These are phyloP conservation scores for Arthrobotrys iridis DNA, from an alignment of 2,329 filamentous ascomycete genomes.

Conservation along the genomic window DNA sequence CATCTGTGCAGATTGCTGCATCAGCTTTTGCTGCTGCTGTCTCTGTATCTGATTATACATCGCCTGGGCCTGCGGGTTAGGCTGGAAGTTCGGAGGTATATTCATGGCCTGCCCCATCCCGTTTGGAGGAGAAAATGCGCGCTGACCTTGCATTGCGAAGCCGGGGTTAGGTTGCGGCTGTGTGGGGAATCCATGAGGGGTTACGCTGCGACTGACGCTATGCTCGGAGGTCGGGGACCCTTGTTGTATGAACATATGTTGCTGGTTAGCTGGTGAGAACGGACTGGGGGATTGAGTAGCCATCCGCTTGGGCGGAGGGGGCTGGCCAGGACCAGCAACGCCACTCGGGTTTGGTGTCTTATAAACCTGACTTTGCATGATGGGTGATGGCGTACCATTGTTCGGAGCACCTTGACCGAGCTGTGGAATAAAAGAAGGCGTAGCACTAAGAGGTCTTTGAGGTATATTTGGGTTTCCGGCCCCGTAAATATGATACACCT, in stretches of 20 bases:
- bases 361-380: constrained; percentile 82
- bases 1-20: constrained; percentile 63
- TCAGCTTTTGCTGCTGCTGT: constrained; percentile 64
- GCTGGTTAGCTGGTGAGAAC: constrained; percentile 80
- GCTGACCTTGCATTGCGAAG: constrained; percentile 58
- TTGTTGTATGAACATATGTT: constrained; percentile 71
- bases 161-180: constrained; percentile 56
- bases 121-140: constrained; percentile 69
- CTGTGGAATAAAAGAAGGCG: constrained; percentile 68
- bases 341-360: constrained; percentile 71
- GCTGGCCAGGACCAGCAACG: constrained; percentile 59
- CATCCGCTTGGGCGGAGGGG: constrained; percentile 75
- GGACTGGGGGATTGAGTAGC: constrained; percentile 92
- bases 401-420: constrained; percentile 81
- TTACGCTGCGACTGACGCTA: constrained; percentile 72
- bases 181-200: constrained; percentile 72
- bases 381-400: constrained; percentile 90
- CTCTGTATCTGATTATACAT: constrained; percentile 62
- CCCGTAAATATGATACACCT: constrained; percentile 74
- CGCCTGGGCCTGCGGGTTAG: constrained; percentile 63
- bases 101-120: constrained; percentile 58
- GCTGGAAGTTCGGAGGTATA: constrained; percentile 59
- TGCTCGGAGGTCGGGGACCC: constrained; percentile 81
- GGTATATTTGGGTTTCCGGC: constrained; percentile 70
- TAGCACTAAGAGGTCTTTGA: constrained; percentile 64